Percentiles rank a stretch among this genome's conserved stretches.
Conservation (phyloP, 441 rosid species). For the Geranium incanum region DNA sequence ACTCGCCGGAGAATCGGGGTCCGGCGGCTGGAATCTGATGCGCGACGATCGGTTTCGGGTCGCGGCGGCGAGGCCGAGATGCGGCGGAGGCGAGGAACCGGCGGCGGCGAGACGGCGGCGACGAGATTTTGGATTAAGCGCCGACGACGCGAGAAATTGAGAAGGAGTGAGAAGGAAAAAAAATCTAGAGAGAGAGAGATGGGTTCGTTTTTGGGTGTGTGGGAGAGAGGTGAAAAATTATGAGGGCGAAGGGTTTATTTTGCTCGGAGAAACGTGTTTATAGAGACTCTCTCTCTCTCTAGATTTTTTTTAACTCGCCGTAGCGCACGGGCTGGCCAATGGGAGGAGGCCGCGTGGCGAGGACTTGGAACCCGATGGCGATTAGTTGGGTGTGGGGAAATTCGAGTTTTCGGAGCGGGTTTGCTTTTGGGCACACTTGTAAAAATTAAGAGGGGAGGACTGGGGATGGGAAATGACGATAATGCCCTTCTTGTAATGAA, state of each 20-base stretch:
- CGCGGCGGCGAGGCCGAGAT: not conserved
- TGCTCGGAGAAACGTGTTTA: constrained; percentile 22
- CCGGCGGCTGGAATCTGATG: constrained; percentile 25
- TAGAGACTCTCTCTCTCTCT: not conserved
- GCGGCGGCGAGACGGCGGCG: constrained; percentile 22
- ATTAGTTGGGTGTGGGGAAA: constrained; percentile 12
- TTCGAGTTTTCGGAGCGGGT: constrained; percentile 15
- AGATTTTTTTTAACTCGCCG: not conserved
- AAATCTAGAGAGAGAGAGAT: constrained; percentile 17
- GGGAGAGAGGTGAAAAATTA: constrained; percentile 7
- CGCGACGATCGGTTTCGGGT: constrained; percentile 3
- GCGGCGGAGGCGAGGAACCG: constrained; percentile 23
- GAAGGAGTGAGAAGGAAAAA: not conserved
- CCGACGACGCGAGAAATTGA: constrained; percentile 34
- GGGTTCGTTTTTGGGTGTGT: not conserved
- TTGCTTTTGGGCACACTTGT: not conserved
- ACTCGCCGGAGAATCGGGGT: constrained; percentile 43
- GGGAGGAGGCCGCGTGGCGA: constrained; percentile 19
- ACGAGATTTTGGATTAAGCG: constrained; percentile 46
- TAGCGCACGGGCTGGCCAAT: constrained; percentile 10
- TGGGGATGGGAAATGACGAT: not conserved
- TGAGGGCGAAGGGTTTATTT: constrained; percentile 11
- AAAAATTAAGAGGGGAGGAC: not conserved
- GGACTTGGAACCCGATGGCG: constrained; percentile 5
- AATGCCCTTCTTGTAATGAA: not conserved